Conservation (phyloP, 78 protist species). For the Monocercomonoides exilis region DNA sequence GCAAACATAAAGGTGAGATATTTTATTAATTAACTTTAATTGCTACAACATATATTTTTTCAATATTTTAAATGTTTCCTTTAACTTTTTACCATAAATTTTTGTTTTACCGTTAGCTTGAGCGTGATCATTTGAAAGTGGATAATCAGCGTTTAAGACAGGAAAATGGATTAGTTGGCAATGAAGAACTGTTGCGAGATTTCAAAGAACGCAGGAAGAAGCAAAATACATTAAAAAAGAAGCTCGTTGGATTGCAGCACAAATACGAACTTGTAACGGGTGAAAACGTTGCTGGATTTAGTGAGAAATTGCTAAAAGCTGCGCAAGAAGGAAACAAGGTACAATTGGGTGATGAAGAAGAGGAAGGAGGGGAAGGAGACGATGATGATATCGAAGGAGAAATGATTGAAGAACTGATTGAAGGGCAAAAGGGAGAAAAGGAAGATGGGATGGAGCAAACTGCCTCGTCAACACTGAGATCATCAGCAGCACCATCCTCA, state of each 20-base stretch:
- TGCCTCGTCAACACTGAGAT: too few relatives aligned
- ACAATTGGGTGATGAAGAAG: background rate
- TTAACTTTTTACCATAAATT: too few relatives aligned
- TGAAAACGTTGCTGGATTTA: background rate
- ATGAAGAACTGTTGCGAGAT: slow-evolving; percentile 1
- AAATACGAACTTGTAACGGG: background rate
- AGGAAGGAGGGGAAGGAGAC: too few relatives aligned
- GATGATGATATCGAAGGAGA: too few relatives aligned
- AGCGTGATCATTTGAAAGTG: background rate
- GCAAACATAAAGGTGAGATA: background rate
- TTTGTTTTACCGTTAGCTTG: background rate
- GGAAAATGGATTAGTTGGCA: background rate
- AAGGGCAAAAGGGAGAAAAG: too few relatives aligned
- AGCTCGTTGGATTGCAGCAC: background rate
- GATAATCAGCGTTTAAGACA: background rate
- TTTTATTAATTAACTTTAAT: background rate
- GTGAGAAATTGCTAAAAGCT: background rate
- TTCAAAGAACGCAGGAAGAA: background rate
- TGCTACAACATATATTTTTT: too few relatives aligned
- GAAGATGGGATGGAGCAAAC: too few relatives aligned
- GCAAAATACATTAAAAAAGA: background rate
- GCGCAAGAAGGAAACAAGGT: background rate
- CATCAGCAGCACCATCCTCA: too few relatives aligned
- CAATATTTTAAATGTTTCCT: too few relatives aligned
- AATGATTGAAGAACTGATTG: too few relatives aligned